A percentile compares a stretch with the other conserved stretches of the same genome.
phyloP scores from a whole-genome alignment of 2,329 filamentous ascomycete genomes.

The Grosmannia serpens region DNA sequence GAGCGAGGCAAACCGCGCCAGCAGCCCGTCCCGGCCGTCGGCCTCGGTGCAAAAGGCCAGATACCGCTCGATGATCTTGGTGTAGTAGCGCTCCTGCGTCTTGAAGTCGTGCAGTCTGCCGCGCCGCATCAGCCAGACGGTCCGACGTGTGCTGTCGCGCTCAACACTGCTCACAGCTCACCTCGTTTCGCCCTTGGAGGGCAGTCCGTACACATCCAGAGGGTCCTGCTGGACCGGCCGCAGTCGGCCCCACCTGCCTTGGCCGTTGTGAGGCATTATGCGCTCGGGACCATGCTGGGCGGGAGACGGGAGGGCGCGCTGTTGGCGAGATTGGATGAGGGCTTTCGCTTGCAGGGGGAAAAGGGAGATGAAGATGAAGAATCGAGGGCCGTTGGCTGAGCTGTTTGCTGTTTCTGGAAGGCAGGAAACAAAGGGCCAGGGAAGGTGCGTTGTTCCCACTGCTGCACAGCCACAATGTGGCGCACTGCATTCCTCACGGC shows the following conservation, averaged over 20 bases:
- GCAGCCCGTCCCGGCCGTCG: conserved; percentile 59
- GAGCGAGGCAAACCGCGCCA: conserved; percentile 62
- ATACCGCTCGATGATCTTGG: conserved; percentile 77
- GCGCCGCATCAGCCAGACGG: background rate
- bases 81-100: conserved; percentile 75
- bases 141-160: background rate
- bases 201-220: conserved; percentile 70
- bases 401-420: no score
- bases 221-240: conserved; percentile 66
- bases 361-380: no score
- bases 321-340: no score
- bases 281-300: conserved; percentile 5
- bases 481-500: no score
- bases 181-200: conserved; percentile 85
- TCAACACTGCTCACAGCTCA: conserved; percentile 24
- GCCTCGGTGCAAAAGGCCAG: conserved; percentile 76
- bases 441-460: no score
- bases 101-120: conserved; percentile 59
- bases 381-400: no score
- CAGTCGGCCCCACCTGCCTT: conserved; percentile 55
- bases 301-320: background rate
- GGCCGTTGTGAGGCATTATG: conserved; percentile 18
- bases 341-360: no score
- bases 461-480: no score
- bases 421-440: no score